Evolutionary conservation across 163 green algal species (phyloP).

Genomic region (Coccomyxa subellipsoidea): DNA sequence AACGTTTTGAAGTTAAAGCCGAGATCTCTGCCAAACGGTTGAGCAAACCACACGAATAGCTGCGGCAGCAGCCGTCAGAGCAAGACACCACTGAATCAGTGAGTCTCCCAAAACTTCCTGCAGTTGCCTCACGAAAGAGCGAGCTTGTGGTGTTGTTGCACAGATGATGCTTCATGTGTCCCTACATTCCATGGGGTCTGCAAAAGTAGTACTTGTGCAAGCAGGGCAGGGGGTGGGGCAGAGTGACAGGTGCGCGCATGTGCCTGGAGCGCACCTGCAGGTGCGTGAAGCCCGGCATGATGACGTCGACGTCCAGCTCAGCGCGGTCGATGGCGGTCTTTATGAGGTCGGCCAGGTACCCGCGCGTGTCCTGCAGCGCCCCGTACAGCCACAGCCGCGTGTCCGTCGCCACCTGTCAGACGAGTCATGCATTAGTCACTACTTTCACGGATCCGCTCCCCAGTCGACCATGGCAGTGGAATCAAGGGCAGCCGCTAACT

Average conservation of each 20-base stretch:
- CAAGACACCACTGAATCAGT: too few relatives aligned
- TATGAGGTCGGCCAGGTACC: conserved; percentile 76
- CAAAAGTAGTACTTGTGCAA: background rate
- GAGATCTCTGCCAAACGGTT: too few relatives aligned
- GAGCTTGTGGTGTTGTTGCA: too few relatives aligned
- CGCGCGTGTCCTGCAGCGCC: conserved; percentile 64
- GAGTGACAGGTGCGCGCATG: background rate
- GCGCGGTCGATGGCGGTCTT: conserved; percentile 69
- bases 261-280: conserved; percentile 38
- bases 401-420: conserved; percentile 90
- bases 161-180: too few relatives aligned
- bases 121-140: too few relatives aligned
- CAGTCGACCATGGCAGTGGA: too few relatives aligned
- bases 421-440: background rate
- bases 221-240: background rate
- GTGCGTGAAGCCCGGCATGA: conserved; percentile 92
- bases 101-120: too few relatives aligned
- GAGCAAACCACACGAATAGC: too few relatives aligned
- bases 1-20: too few relatives aligned
- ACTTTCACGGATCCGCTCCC: too few relatives aligned
- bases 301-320: conserved; percentile 84
- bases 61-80: too few relatives aligned
- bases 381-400: conserved; percentile 90
- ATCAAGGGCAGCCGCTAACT: too few relatives aligned
- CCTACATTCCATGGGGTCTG: background rate